Evolutionary conservation across 176 grass and related monocot genomes (phyloP).

Genomic region (Thalia dealbata): DNA sequence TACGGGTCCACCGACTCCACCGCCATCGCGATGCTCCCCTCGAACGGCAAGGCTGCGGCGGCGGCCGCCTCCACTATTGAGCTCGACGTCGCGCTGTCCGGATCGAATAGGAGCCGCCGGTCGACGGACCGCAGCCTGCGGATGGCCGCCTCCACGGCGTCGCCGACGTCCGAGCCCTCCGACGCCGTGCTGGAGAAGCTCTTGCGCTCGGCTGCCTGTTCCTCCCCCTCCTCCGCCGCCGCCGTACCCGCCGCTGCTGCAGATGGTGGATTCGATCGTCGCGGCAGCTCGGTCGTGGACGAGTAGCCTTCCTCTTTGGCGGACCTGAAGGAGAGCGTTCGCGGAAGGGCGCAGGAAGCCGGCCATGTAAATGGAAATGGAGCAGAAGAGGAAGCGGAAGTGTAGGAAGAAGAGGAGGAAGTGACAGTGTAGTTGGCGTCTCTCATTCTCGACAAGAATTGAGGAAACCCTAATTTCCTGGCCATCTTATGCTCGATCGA

Average conservation of each 20-base stretch:
- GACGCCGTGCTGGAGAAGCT: constrained; percentile 18
- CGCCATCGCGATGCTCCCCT: not conserved
- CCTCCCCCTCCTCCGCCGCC: not conserved
- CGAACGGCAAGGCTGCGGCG: not conserved
- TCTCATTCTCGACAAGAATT: constrained; percentile 32
- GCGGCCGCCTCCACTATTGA: constrained; percentile 20
- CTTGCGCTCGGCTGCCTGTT: constrained; percentile 9
- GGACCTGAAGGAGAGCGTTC: constrained; percentile 23
- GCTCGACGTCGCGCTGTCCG: constrained; percentile 32
- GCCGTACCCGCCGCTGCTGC: too few relatives aligned
- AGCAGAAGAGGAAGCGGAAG: constrained; percentile 13
- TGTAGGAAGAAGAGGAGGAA: constrained; percentile 16
- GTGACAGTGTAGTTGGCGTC: not conserved
- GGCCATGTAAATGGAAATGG: constrained; percentile 22
- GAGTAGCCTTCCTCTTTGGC: not conserved
- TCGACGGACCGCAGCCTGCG: constrained; percentile 25
- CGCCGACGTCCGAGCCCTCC: not conserved
- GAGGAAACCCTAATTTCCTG: constrained; percentile 35
- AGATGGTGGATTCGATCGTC: too few relatives aligned
- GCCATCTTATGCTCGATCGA: constrained; percentile 21
- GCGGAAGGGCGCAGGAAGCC: constrained; percentile 24
- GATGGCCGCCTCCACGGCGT: constrained; percentile 24
- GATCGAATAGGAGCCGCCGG: constrained; percentile 42
- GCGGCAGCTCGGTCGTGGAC: too few relatives aligned
- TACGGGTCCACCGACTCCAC: not conserved